Percentiles rank a stretch among this genome's conserved stretches.
Evolutionary conservation across 495 filamentous ascomycete species (phyloP).

Genomic region (Recurvomyces mirabilis): DNA sequence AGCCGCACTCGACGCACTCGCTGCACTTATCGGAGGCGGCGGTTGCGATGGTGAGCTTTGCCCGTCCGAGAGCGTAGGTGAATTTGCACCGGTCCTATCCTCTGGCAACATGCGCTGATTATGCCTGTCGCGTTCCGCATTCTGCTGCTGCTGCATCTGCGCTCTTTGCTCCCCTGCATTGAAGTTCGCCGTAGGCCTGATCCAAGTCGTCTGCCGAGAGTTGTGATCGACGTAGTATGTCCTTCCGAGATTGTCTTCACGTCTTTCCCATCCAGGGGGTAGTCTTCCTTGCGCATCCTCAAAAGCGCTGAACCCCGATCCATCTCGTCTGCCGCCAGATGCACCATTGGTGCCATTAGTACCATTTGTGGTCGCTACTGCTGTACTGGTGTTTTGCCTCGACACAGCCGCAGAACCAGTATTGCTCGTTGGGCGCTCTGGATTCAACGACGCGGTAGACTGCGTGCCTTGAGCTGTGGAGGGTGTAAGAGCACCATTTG

Average conservation of each 20-base stretch:
- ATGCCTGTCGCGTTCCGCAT: conserved; percentile 81
- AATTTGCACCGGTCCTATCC: conserved; percentile 87
- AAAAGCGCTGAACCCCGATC: conserved; percentile 67
- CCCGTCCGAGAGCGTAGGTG: conserved; percentile 63
- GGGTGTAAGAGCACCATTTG: conserved; percentile 24
- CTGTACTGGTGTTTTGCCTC: conserved; percentile 9
- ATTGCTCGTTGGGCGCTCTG: conserved; percentile 18
- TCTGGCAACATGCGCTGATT: conserved; percentile 93
- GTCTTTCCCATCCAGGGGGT: conserved; percentile 88
- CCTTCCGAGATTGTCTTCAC: conserved; percentile 89
- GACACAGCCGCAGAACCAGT: conserved; percentile 5
- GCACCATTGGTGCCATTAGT: conserved; percentile 1
- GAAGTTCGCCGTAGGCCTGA: conserved; percentile 68
- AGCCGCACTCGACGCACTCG: conserved; percentile 36
- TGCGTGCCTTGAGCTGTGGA: conserved; percentile 23
- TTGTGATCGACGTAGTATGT: conserved; percentile 99
- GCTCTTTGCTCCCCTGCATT: conserved; percentile 65
- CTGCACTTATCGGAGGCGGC: conserved; percentile 27
- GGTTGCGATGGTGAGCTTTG: conserved; percentile 33
- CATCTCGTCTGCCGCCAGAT: too few species aligned
- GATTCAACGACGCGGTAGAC: conserved; percentile 26
- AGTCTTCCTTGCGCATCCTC: conserved; percentile 88
- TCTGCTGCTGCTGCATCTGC: conserved; percentile 76
- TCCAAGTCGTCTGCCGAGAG: conserved; percentile 93
- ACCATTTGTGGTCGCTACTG: conserved; percentile 12